A percentile compares a stretch with the other conserved stretches of the same genome.
phyloP scores from a whole-genome alignment of 1,284 basidiomycete genomes.

The Hypsizygus ulmarius region DNA sequence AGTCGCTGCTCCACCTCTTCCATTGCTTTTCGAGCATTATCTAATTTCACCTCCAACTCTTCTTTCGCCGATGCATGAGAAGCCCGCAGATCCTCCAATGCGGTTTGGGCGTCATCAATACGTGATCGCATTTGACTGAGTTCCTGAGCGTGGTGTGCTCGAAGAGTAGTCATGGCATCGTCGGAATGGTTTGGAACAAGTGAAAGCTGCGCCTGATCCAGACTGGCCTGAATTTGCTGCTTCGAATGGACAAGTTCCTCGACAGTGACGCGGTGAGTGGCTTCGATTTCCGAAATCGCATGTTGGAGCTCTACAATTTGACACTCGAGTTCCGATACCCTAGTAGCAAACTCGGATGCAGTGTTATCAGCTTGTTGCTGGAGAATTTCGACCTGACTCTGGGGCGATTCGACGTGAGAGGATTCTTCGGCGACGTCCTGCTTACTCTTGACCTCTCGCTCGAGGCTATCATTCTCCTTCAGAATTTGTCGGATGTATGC shows the following conservation, averaged over 20 bases:
- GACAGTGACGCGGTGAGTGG: slow-evolving; percentile 17
- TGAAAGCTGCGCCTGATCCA: slow-evolving; percentile 18
- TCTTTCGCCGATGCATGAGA: slow-evolving; percentile 27
- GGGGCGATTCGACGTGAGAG: slow-evolving; percentile 4
- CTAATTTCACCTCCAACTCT: slow-evolving; percentile 23
- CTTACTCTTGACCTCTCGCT: slow-evolving; percentile 6
- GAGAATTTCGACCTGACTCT: slow-evolving; percentile 11
- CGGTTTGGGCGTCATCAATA: slow-evolving; percentile 31
- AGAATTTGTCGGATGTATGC: slow-evolving; percentile 2
- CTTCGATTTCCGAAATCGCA: slow-evolving; percentile 17
- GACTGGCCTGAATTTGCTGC: slow-evolving; percentile 15
- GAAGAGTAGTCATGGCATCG: slow-evolving; percentile 33
- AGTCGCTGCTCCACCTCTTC: slow-evolving; percentile 28
- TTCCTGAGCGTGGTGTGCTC: slow-evolving; percentile 38
- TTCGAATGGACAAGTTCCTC: slow-evolving; percentile 28
- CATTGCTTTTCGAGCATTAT: slow-evolving; percentile 18
- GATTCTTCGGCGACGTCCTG: slow-evolving; percentile 9
- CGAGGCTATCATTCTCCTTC: slow-evolving; percentile 10
- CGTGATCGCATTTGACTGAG: slow-evolving; percentile 35
- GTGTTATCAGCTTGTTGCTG: slow-evolving; percentile 10
- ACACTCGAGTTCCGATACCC: slow-evolving; percentile 16
- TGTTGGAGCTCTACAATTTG: slow-evolving; percentile 19
- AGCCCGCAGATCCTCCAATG: slow-evolving; percentile 34
- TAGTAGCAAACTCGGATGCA: slow-evolving; percentile 11
- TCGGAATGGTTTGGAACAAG: slow-evolving; percentile 24